Evolutionary conservation across 2,329 filamentous ascomycete genomes (phyloP).

Genomic region (Oidium heveae): DNA sequence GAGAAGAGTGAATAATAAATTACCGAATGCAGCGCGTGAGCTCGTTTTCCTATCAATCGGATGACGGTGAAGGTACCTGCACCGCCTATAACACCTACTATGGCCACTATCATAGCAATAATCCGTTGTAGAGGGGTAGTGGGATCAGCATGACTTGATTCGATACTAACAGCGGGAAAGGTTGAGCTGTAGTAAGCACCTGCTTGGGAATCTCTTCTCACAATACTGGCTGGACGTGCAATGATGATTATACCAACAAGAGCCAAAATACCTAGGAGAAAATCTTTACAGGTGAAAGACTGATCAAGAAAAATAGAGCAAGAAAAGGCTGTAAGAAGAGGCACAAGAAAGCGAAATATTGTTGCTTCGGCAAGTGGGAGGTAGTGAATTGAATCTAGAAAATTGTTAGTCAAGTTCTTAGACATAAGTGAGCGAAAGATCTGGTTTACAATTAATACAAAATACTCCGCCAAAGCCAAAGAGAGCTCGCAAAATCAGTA

Average conservation of each 20-base stretch:
- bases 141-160: constrained; percentile 3
- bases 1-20: constrained; percentile 59
- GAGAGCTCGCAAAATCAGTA: constrained; percentile 43
- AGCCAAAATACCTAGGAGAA: constrained; percentile 50
- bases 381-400: constrained; percentile 27
- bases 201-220: neutral
- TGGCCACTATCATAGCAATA: constrained; percentile 41
- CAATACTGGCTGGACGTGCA: constrained; percentile 27
- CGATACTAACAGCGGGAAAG: neutral
- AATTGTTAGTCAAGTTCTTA: neutral
- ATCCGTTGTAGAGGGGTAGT: constrained; percentile 16
- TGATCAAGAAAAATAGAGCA: constrained; percentile 52
- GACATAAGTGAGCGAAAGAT: too few species aligned
- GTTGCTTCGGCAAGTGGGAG: constrained; percentile 71
- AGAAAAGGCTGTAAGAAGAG: constrained; percentile 55
- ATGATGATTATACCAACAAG: constrained; percentile 64
- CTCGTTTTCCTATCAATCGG: constrained; percentile 53
- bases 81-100: constrained; percentile 55
- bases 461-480: constrained; percentile 57
- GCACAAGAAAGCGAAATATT: constrained; percentile 68
- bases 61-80: constrained; percentile 52
- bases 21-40: constrained; percentile 63
- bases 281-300: constrained; percentile 51
- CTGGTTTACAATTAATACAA: constrained; percentile 19
- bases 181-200: constrained; percentile 3